phyloP scores from a whole-genome alignment of 1,139 yeast species.

The Nakaseomyces bracarensis region DNA sequence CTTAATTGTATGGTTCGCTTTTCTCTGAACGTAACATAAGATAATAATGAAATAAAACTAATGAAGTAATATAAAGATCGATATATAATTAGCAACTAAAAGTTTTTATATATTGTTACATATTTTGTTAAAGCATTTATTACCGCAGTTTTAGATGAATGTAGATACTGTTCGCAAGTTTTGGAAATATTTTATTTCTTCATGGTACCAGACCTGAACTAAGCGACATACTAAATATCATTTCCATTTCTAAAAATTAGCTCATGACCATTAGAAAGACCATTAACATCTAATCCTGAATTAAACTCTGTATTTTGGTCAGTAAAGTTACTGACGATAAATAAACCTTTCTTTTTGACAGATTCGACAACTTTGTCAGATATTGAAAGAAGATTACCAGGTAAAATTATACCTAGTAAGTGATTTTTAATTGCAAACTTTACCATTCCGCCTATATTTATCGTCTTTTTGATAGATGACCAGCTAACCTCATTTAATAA shows the following conservation, averaged over 20 bases:
- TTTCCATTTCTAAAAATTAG: conserved; percentile 65
- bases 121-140: too few species aligned
- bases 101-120: too few species aligned
- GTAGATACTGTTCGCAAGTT: too few species aligned
- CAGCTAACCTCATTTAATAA: background rate
- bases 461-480: conserved; percentile 34
- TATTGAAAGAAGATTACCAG: conserved; percentile 57
- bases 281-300: conserved; percentile 50
- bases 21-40: conserved; percentile 29
- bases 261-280: conserved; percentile 57
- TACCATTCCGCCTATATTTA: conserved; percentile 53
- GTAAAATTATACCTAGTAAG: conserved; percentile 73
- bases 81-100: too few species aligned
- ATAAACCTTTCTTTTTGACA: conserved; percentile 72
- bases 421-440: conserved; percentile 75
- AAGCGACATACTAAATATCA: conserved; percentile 34
- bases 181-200: too few species aligned
- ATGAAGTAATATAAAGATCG: too few species aligned
- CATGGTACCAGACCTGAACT: too few species aligned
- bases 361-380: conserved; percentile 72
- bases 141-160: too few species aligned
- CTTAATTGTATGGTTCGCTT: background rate
- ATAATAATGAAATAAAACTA: too few species aligned
- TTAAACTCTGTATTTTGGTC: conserved; percentile 28
- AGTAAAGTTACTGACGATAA: conserved; percentile 49